Evolutionary conservation across 139 green algal genomes (phyloP).

Genomic region (Chlamydomonas urium): DNA sequence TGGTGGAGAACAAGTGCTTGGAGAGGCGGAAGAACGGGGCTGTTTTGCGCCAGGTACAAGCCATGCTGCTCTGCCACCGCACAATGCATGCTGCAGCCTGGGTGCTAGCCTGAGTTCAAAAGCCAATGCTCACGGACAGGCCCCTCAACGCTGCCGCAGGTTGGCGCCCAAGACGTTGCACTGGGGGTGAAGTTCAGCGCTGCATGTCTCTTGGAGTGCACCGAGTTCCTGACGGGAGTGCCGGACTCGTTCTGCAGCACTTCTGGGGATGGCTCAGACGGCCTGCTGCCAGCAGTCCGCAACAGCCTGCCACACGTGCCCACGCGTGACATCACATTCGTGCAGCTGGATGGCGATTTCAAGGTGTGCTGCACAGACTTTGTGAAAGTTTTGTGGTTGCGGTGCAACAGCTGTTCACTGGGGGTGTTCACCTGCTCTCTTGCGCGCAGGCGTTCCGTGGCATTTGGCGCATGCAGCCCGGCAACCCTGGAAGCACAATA

Average conservation of each 20-base stretch:
- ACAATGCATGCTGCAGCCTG: neutral
- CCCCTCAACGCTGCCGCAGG: slow-evolving; percentile 39
- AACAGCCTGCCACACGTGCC: slow-evolving; percentile 5
- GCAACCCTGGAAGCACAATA: neutral
- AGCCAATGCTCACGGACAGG: neutral
- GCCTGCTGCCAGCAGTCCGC: slow-evolving; percentile 5
- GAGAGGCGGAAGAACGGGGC: slow-evolving; percentile 26
- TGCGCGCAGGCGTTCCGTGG: slow-evolving; percentile 65
- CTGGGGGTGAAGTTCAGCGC: slow-evolving; percentile 79
- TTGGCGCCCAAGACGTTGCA: slow-evolving; percentile 73
- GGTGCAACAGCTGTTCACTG: neutral
- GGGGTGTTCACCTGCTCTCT: neutral
- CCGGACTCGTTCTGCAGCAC: slow-evolving; percentile 9
- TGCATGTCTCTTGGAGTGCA: slow-evolving; percentile 65
- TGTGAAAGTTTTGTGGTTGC: neutral
- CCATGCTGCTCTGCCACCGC: neutral
- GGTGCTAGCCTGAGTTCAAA: neutral
- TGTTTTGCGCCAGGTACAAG: slow-evolving; percentile 46
- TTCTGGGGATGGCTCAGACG: slow-evolving; percentile 20
- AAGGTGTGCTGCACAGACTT: slow-evolving; percentile 34
- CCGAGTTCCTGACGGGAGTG: slow-evolving; percentile 40
- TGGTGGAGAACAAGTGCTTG: slow-evolving; percentile 72
- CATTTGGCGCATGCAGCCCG: slow-evolving; percentile 71
- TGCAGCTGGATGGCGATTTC: slow-evolving; percentile 76
- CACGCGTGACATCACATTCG: slow-evolving; percentile 68